Evolutionary conservation across 441 rosid species (phyloP), one percentile per base, ranked within the genome.

Genomic region (Croton setiger): DNA sequence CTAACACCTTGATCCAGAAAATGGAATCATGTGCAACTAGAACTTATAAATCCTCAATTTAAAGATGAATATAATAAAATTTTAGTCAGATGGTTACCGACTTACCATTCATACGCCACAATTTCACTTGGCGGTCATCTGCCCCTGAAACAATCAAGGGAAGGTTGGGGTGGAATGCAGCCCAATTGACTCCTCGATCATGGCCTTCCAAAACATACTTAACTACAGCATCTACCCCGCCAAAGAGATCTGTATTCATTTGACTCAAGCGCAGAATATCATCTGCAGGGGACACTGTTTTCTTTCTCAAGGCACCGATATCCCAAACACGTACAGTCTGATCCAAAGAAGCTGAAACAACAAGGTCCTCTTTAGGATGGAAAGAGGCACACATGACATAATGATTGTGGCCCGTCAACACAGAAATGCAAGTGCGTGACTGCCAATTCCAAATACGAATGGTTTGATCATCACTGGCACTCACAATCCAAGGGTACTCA

Each of bases 311-410:
- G 62, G 96, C 86, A 78, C 91, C 87, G 74, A 90, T 88, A 81
- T 92, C 96, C 98, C 98, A 92, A 67, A 92, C 96, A 56, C 98
- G 91, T 61, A 92, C 95, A 63, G 98, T 90, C 80, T 92, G 95
- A 80, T 92, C 98, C 49, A 90, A 80, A 74, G 98, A 92, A 10
- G 96, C 98, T 36, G 96, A 90, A 27, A 92, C 96, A 36, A 92
- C 93, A 41, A 92, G 90, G 75, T 92, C 98, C 71, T 92, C 98
- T 74, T 90, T 92, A 41, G 90, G 95, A 75, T 92, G 98, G 82
- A 90, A 92, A 67, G 88, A 86, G 61, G 98, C 98, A 78, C 96
- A 92, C 98, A 92, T 92, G 51, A 92, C 96, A 82, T 92, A 92
- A 72, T 92, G 96, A 72, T 90, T 88, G 81, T 92, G 97, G 63